Conservation (phyloP, 164 flowering plant species). For the Platanus orientalis region DNA sequence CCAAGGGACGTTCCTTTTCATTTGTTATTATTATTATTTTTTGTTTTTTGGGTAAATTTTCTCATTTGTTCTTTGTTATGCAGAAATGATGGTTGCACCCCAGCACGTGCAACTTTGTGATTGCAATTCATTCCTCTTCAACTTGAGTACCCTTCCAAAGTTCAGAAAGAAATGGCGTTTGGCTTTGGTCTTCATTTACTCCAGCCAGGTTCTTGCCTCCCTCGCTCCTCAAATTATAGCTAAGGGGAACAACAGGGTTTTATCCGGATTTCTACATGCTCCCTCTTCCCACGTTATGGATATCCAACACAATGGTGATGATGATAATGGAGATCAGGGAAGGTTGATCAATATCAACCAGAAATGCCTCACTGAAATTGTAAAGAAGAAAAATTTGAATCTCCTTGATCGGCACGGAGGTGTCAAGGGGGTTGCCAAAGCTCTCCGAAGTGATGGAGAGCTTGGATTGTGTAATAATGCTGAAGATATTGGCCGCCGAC, state of each 20-base stretch:
- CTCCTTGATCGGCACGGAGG: conserved; percentile 35
- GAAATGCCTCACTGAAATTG: no score
- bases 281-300: conserved; percentile 11
- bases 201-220: conserved; percentile 5
- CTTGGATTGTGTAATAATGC: conserved; percentile 39
- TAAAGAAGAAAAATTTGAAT: conserved; percentile 26
- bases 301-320: background rate
- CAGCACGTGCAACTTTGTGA: no score
- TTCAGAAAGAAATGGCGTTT: conserved; percentile 10
- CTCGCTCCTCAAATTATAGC: conserved; percentile 13
- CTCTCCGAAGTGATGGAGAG: conserved; percentile 32
- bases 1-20: no score
- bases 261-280: background rate
- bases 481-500: conserved; percentile 20
- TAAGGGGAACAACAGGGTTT: conserved; percentile 3
- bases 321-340: no score
- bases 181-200: conserved; percentile 6
- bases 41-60: no score
- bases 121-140: background rate
- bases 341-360: no score
- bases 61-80: no score
- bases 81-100: no score
- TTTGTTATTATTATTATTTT: no score
- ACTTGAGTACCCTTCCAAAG: background rate
- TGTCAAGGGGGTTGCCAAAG: conserved; percentile 27